Base-by-base conservation (phyloP, 2,329 filamentous ascomycete genomes). In the Ploettnerulaceae sp. region DNA sequence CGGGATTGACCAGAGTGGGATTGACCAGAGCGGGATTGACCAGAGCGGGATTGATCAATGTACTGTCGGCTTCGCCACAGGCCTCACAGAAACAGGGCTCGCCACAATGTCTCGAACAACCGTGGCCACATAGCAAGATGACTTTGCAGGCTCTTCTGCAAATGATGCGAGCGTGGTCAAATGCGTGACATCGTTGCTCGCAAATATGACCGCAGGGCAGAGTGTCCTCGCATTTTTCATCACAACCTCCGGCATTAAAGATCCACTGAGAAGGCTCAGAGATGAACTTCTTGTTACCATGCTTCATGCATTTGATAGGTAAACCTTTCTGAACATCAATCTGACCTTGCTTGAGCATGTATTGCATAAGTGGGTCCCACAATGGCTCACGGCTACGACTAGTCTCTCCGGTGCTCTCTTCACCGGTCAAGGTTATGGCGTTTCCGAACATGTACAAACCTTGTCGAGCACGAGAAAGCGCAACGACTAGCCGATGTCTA, bases 391-490 rank as follows among this genome's bases (percentile, higher is more conserved):
- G 57, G 18, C 55, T 56, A 11, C 1, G 32, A 21, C 14, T 35
- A 34, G 12, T 15, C 14, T 53, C 42, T 14, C 52, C 49, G 4
- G 36, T 45, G 1, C 18, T 45, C 29, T 57, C 55, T 9, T 34
- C 40, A 12, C 43, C 45, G 22, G 51, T 53, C 0, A 78, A 53
- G 26, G 75, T 77, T 7, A 73, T 57, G 9, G 76, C 76, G 57
- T 95, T 88, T 1, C 89, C 90, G 61, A 95, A 95, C 29, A 95
- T 73, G 64, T 90, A 95, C 49, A 95, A 80, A 0, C 89, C 89
- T 5, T 82, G 73, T 47, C 79, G 82, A 3, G 90, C 89, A 44
- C 90, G 81, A 49, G 77, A 81, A 36, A 79, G 69, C 1, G 78
- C 73, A 7, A 82, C 79, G 2, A 79, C 76, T 0, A 73, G 71